A percentile compares a stretch with the other conserved stretches of the same genome.
Evolutionary conservation across 805 yeast genomes (phyloP).

Genomic region (Yarrowia deformans): DNA sequence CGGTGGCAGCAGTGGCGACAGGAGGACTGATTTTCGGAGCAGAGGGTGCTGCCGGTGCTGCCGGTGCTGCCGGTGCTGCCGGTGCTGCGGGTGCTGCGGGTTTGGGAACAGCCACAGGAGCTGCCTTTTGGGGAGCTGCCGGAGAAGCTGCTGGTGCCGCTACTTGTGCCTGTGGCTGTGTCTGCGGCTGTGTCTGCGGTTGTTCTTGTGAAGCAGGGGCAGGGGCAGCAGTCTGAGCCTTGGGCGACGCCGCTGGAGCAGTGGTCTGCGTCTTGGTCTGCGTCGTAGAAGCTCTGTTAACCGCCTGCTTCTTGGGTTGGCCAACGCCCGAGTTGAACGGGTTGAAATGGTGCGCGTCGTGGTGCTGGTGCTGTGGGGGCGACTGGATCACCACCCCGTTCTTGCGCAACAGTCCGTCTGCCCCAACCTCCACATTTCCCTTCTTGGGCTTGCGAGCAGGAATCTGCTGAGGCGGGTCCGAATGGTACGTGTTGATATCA

Average conservation of each 20-base stretch:
- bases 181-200: background rate
- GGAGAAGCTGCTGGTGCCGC: background rate
- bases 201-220: background rate
- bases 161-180: no score
- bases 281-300: background rate
- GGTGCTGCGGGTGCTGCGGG: background rate
- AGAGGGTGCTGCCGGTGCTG: background rate
- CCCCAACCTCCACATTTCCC: conserved; percentile 66
- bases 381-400: conserved; percentile 27
- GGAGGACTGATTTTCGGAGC: conserved; percentile 10
- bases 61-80: no score
- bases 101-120: conserved; percentile 1
- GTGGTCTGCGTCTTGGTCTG: no score
- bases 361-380: background rate
- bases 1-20: background rate
- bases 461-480: conserved; percentile 93
- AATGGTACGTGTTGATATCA: conserved; percentile 72
- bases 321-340: conserved; percentile 35
- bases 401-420: conserved; percentile 45
- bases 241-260: no score
- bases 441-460: conserved; percentile 83
- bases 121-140: background rate
- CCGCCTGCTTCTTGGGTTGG: conserved; percentile 1
- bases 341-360: conserved; percentile 28
- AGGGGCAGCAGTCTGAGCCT: no score